Conservation (phyloP, 192 early-diverging fungal species). For the Coemansia umbellata region DNA sequence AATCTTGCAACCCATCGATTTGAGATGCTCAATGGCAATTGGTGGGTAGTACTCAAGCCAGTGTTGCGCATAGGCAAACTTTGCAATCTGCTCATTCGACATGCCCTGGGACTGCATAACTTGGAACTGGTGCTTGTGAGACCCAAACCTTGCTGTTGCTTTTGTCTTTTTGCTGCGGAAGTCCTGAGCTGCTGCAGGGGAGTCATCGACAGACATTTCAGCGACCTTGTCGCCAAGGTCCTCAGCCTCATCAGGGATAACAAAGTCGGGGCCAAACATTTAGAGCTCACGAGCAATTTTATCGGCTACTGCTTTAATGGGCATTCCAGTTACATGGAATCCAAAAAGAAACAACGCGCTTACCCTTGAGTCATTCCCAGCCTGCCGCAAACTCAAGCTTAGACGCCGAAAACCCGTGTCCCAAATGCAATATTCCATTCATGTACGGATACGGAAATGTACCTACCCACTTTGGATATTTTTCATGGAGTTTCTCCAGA, state of each 20-base stretch:
- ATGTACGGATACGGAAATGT: slow-evolving; percentile 95
- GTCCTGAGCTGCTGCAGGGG: slow-evolving; percentile 4
- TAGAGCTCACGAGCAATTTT: slow-evolving; percentile 44
- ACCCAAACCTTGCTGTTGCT: slow-evolving; percentile 78
- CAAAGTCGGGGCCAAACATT: slow-evolving; percentile 38
- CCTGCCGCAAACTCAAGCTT: slow-evolving; percentile 89
- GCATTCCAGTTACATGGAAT: slow-evolving; percentile 98
- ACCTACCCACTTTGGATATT: slow-evolving; percentile 80
- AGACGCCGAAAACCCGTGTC: slow-evolving; percentile 88
- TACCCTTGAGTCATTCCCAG: slow-evolving; percentile 87
- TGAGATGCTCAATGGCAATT: slow-evolving; percentile 68
- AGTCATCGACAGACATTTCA: slow-evolving; percentile 55
- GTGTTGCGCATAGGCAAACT: slow-evolving; percentile 82
- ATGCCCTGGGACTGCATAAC: slow-evolving; percentile 87
- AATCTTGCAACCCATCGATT: slow-evolving; percentile 67
- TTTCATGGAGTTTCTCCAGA: slow-evolving; percentile 47
- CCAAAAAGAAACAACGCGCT: slow-evolving; percentile 88
- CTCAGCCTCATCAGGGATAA: slow-evolving; percentile 21
- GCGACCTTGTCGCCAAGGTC: too few relatives aligned
- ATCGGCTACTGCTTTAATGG: slow-evolving; percentile 73
- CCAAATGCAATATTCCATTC: slow-evolving; percentile 86
- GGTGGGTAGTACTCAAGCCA: slow-evolving; percentile 95
- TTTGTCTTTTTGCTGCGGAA: slow-evolving; percentile 64
- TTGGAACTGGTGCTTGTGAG: slow-evolving; percentile 87
- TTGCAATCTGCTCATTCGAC: slow-evolving; percentile 77